Evolutionary conservation across 148 eudicot species (phyloP).

Genomic region (Silene uniflora): DNA sequence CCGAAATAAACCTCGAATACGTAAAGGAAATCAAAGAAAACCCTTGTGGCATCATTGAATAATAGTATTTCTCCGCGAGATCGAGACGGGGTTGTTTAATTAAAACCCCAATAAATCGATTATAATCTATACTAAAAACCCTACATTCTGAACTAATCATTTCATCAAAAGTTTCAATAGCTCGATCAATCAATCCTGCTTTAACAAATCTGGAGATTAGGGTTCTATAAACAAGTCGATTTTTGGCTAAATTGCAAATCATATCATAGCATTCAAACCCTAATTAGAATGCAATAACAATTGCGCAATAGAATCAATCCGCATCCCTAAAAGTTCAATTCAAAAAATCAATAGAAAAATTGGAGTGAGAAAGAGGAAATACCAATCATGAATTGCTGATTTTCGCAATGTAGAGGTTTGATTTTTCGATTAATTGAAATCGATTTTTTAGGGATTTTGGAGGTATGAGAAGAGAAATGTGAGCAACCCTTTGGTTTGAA

Average conservation of each 20-base stretch:
- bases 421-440: background rate
- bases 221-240: slow-evolving; percentile 70
- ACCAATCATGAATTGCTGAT: background rate
- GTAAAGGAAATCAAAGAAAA: slow-evolving; percentile 87
- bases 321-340: background rate
- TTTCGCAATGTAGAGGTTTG: background rate
- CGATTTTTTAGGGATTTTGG: background rate
- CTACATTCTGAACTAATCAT: slow-evolving; percentile 80
- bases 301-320: slow-evolving; percentile 7
- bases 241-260: slow-evolving; percentile 63
- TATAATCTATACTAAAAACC: slow-evolving; percentile 79
- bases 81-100: slow-evolving; percentile 63
- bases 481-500: background rate
- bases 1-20: slow-evolving; percentile 80
- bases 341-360: background rate
- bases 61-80: slow-evolving; percentile 68
- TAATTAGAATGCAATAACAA: slow-evolving; percentile 51
- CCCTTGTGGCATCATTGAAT: slow-evolving; percentile 54
- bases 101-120: slow-evolving; percentile 82
- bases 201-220: slow-evolving; percentile 73
- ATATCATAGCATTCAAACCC: slow-evolving; percentile 52
- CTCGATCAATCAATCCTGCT: slow-evolving; percentile 74
- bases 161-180: slow-evolving; percentile 77
- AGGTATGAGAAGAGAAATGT: background rate
- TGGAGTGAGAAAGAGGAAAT: background rate